These are phyloP conservation scores for Ascosphaera acerosa DNA, from an alignment of 2,329 filamentous ascomycete species.

Conservation along the genomic window DNA sequence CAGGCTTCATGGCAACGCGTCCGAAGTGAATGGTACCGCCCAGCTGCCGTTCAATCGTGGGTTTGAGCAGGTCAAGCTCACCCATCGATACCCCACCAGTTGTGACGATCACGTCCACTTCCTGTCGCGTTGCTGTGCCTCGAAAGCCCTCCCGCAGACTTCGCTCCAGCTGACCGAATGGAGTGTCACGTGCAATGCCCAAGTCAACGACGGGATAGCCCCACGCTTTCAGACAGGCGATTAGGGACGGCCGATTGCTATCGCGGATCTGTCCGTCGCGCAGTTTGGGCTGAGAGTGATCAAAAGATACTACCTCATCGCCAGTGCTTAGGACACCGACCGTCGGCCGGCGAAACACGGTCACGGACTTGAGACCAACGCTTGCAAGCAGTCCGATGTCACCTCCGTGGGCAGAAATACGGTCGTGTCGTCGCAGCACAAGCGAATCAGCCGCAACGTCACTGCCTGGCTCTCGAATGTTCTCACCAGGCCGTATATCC, in stretches of 20 bases:
- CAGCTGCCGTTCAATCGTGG: slow-evolving; percentile 71
- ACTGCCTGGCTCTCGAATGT: slow-evolving; percentile 74
- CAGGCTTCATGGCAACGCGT: slow-evolving; percentile 90
- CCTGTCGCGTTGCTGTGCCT: slow-evolving; percentile 12
- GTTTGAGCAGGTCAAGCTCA: slow-evolving; percentile 86
- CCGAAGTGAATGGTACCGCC: slow-evolving; percentile 92
- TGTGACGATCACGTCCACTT: slow-evolving; percentile 63
- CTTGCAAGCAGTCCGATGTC: slow-evolving; percentile 78
- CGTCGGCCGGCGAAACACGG: slow-evolving; percentile 48
- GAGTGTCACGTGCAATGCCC: slow-evolving; percentile 40
- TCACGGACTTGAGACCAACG: slow-evolving; percentile 46
- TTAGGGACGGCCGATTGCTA: slow-evolving; percentile 69
- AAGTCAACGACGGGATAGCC: slow-evolving; percentile 64
- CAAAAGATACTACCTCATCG: slow-evolving; percentile 69
- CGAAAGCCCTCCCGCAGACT: slow-evolving; percentile 51
- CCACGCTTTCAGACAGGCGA: slow-evolving; percentile 48
- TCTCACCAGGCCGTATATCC: slow-evolving; percentile 51
- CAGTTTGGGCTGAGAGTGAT: slow-evolving; percentile 32
- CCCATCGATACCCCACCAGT: slow-evolving; percentile 95
- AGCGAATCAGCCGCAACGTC: slow-evolving; percentile 46
- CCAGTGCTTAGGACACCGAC: slow-evolving; percentile 82
- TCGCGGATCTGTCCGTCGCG: slow-evolving; percentile 70
- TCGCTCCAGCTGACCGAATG: slow-evolving; percentile 46
- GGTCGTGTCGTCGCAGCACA: slow-evolving; percentile 52
- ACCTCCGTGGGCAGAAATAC: slow-evolving; percentile 66